Percentiles rank a stretch among this genome's conserved stretches.
Evolutionary conservation across 164 flowering plant genomes (phyloP).

Genomic region (Magnolia kwangsiensis): DNA sequence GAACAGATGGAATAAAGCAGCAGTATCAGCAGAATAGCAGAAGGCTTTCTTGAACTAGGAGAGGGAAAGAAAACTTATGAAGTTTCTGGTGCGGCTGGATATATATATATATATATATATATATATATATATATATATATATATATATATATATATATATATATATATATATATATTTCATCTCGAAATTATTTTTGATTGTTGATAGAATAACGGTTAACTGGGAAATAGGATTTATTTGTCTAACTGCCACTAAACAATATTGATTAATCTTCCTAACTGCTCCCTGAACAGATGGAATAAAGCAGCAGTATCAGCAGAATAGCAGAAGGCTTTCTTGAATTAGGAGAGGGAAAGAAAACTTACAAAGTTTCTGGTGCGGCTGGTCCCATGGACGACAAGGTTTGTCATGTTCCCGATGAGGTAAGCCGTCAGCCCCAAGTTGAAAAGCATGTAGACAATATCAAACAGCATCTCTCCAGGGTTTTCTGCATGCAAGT

Average conservation of each 20-base stretch:
- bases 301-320: neutral
- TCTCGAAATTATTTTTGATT: too few species aligned
- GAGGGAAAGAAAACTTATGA: slow-evolving; percentile 45
- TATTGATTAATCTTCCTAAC: too few species aligned
- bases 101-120: too few species aligned
- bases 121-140: too few species aligned
- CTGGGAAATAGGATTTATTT: too few species aligned
- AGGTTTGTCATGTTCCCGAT: slow-evolving; percentile 99
- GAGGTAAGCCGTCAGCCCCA: slow-evolving; percentile 88
- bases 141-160: too few species aligned
- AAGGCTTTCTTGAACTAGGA: slow-evolving; percentile 1
- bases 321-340: neutral
- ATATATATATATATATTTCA: too few species aligned
- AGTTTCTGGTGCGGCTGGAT: slow-evolving; percentile 91
- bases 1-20: neutral
- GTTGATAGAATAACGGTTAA: too few species aligned
- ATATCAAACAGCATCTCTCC: slow-evolving; percentile 90
- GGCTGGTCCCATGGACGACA: slow-evolving; percentile 93
- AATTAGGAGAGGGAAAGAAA: slow-evolving; percentile 7
- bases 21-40: neutral
- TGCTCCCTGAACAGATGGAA: neutral
- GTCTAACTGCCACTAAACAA: too few species aligned
- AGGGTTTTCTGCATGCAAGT: slow-evolving; percentile 87
- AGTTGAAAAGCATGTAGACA: slow-evolving; percentile 89
- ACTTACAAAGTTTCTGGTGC: slow-evolving; percentile 89